phyloP scores from a whole-genome alignment of 129 eudicot species.

The Gnaphalium uliginosum region DNA sequence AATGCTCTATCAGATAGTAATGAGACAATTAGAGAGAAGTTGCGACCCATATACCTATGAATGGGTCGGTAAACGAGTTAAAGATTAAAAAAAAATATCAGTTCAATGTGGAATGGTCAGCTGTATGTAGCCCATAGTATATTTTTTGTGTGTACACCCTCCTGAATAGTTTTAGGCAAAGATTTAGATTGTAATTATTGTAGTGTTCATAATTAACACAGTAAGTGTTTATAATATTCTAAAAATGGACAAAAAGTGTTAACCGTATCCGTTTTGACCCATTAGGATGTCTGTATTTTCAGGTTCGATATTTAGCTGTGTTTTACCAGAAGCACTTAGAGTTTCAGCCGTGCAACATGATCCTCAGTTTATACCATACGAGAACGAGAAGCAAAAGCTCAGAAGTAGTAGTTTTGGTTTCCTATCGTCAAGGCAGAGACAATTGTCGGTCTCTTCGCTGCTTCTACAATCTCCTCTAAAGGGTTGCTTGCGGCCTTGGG shows the following conservation, averaged over 20 bases:
- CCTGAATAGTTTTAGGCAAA: not conserved
- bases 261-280: not conserved
- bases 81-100: too few species aligned
- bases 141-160: not conserved
- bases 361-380: conserved; percentile 37
- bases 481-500: conserved; percentile 71
- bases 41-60: not conserved
- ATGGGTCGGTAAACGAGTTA: not conserved
- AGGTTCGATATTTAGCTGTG: conserved; percentile 74
- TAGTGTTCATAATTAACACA: not conserved
- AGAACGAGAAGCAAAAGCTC: conserved; percentile 62
- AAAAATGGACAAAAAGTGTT: too few species aligned
- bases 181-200: not conserved
- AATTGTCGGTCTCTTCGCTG: conserved; percentile 66
- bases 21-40: not conserved
- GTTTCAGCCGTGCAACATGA: conserved; percentile 56
- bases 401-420: conserved; percentile 58
- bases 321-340: conserved; percentile 75
- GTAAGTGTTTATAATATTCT: too few species aligned
- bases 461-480: conserved; percentile 74
- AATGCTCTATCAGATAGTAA: not conserved
- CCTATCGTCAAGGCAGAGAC: conserved; percentile 75
- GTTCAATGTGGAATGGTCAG: not conserved
- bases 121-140: not conserved
- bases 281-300: conserved; percentile 5